phyloP scores from a whole-genome alignment of 768 basidiomycete genomes.

The Leucocoprinus leucothites region DNA sequence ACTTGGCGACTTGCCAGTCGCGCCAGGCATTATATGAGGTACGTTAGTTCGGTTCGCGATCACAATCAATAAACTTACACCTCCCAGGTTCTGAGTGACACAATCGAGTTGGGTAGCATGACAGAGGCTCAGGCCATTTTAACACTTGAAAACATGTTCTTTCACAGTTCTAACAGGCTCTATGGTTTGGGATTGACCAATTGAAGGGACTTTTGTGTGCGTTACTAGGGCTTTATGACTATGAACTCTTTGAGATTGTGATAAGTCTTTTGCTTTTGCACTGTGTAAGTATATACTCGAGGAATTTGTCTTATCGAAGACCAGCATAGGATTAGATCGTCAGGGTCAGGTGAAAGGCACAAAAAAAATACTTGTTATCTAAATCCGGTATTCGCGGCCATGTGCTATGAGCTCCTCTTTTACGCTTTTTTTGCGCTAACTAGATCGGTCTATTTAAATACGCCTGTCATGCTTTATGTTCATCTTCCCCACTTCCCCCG shows the following conservation, averaged over 20 bases:
- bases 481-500: not conserved
- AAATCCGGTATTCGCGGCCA: no score
- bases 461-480: no score
- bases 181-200: constrained; percentile 50
- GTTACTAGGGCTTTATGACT: no score
- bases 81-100: constrained; percentile 53
- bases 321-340: no score
- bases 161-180: constrained; percentile 62
- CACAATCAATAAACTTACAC: not conserved
- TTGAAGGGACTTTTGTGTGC: not conserved
- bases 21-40: constrained; percentile 61
- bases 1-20: constrained; percentile 63
- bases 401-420: no score
- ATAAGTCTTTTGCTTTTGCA: no score
- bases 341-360: no score
- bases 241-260: no score
- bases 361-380: no score
- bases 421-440: not conserved
- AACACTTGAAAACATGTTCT: constrained; percentile 56
- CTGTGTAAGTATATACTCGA: no score
- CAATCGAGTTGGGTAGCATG: constrained; percentile 46
- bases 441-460: not conserved
- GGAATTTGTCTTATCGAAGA: no score
- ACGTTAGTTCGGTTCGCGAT: constrained; percentile 6
- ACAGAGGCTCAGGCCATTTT: constrained; percentile 50